Base-by-base conservation (phyloP, 2,329 filamentous ascomycete species). In the Aschersonia sp. region DNA sequence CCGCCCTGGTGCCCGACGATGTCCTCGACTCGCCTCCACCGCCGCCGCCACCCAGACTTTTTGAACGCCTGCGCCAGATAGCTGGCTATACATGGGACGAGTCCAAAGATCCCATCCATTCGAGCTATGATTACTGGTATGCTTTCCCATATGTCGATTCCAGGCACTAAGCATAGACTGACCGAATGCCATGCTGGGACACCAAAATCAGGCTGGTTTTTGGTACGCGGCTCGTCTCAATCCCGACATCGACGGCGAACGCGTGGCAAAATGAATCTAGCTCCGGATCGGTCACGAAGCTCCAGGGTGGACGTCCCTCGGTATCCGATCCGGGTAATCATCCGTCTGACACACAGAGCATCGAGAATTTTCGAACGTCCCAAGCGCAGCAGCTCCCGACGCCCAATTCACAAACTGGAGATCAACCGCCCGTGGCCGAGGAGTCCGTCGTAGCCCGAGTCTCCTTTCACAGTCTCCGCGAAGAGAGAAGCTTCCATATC, bases 401-500 rank as follows among this genome's bases (percentile, higher is more conserved):
- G 29, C 62, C 62, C 40, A 55, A 8, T 37, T 12, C 63, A 32
- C 50, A 59, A 50, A 54, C 52, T 54, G 53, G 57, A 59, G 48
- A 47, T 55, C 63, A 81, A 57, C 65, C 72, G 52, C 69, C 71
- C 41, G 76, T 74, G 51, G 57, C 77, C 43, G 82, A 79, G 64
- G 73, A 79, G 51, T 74, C 76, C 6, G 81, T 95, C 5, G 71
- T 95, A 31, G 90, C 88, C 42, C 81, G 87, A 29, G 73, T 95
- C 43, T 95, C 89, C 0, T 82, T 78, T 51, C 87, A 95, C 64
- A 75, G 83, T 12, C 70, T 95, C 46, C 80, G 89, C 6, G 79
- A 95, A 55, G 89, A 97, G 68, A 75, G 89, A 51, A 83, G 90
- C 49, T 95, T 84, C 58, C 85, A 94, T 56, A 84, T 92, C 54